These are phyloP conservation scores for Phytopythium boreale DNA, from an alignment of 352 stramenopile genomes.

Conservation along the genomic window DNA sequence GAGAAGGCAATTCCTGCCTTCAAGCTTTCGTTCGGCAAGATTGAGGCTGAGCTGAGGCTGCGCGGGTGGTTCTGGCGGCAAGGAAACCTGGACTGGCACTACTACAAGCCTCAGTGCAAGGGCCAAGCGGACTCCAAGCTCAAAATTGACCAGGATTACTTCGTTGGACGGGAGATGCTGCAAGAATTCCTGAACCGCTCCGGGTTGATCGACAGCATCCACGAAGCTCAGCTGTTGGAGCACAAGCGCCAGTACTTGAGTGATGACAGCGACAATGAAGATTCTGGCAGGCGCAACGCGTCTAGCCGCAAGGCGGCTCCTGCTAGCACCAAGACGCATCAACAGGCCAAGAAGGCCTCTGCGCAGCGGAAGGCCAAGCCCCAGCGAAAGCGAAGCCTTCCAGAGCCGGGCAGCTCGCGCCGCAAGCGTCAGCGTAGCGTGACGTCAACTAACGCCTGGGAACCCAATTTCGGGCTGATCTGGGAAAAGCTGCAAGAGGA, in stretches of 20 bases:
- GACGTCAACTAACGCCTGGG: neutral
- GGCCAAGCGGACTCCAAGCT: constrained; percentile 23
- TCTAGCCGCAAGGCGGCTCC: no score
- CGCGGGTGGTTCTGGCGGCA: constrained; percentile 70
- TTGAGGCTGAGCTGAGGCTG: constrained; percentile 48
- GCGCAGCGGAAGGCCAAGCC: neutral
- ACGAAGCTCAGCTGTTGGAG: constrained; percentile 32
- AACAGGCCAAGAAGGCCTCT: neutral
- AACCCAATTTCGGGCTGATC: constrained; percentile 67
- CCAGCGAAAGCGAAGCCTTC: neutral
- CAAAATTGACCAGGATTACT: constrained; percentile 38
- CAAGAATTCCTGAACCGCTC: constrained; percentile 38
- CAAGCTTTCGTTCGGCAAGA: constrained; percentile 54
- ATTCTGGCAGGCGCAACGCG: neutral
- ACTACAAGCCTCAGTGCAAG: constrained; percentile 54
- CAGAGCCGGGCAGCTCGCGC: neutral
- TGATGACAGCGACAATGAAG: constrained; percentile 17
- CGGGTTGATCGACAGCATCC: constrained; percentile 40
- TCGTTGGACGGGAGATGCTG: constrained; percentile 36
- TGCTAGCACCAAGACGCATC: constrained; percentile 2
- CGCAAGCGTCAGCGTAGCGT: constrained; percentile 7
- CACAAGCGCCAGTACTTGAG: constrained; percentile 20
- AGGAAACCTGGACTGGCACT: constrained; percentile 35
- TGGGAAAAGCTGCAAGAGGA: constrained; percentile 44
- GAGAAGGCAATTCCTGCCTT: constrained; percentile 44